Evolutionary conservation across 345 rosid genomes (phyloP), one percentile per base, ranked within the genome.

Genomic region (Lagerstroemia speciosa): DNA sequence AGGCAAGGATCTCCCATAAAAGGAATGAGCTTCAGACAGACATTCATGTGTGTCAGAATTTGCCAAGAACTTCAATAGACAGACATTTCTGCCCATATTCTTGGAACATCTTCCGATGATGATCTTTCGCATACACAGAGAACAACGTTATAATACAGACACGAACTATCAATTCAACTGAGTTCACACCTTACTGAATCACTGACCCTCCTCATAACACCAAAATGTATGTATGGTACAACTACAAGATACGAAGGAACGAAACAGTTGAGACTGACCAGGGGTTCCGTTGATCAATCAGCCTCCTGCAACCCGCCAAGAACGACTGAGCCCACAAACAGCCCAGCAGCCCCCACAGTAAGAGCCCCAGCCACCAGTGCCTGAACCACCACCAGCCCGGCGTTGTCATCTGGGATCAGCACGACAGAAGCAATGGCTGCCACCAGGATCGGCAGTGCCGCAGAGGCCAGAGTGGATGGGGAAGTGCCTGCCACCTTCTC

Each of bases 221-320:
- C 53, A 52, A 52, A 52, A 52, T 52, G 58, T 52, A 53, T 24
- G 30, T n/a, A n/a, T n/a, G n/a, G n/a, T n/a, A n/a, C n/a, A n/a
- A n/a, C 6, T 53, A 53, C 60, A 24, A 6, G 14, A 53, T 0
- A 53, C 30, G 10, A n/a, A 22, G 26, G 15, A 34, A 64, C 34
- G 45, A 64, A 64, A 64, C 24, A 20, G n/a, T 37, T 31, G 26
- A 33, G 22, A 24, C 45, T 24, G 55, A 30, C 24, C 55, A 6
- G 7, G n/a, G n/a, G n/a, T n/a, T 6, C 27, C 1, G 31, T 48
- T 36, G 66, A 66, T 85, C 78, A 91, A 48, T 93, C 98, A 55
- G 94, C 94, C 76, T 89, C 98, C 77, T 93, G 96, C 72, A 93
- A 72, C 41, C 91, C 97, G 45, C 74, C 94, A 66, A 93, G 80